A percentile compares a stretch with the other conserved stretches of the same genome.
Conservation (phyloP, 2,329 filamentous ascomycete genomes). For the Botrytis cinerea region DNA sequence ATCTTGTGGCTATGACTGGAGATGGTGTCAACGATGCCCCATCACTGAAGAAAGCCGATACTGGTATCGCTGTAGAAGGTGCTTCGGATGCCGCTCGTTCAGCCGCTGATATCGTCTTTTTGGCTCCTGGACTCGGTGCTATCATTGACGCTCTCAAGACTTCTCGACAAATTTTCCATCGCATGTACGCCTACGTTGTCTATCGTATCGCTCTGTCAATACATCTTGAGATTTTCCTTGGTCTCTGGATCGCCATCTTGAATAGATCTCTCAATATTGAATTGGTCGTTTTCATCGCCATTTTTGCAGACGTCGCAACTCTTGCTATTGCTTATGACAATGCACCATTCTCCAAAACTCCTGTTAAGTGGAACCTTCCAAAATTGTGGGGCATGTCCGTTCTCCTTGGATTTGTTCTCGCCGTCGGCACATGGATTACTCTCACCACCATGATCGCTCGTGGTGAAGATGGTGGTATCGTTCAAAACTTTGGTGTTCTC, state of each 20-base stretch:
- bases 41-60: conserved; percentile 93
- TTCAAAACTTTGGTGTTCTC: conserved; percentile 82
- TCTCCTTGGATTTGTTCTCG: conserved; percentile 77
- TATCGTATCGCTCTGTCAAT: conserved; percentile 92
- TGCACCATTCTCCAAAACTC: conserved; percentile 79
- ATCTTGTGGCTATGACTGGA: conserved; percentile 94
- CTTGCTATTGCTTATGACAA: conserved; percentile 93
- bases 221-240: conserved; percentile 88
- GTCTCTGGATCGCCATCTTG: conserved; percentile 86
- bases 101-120: conserved; percentile 90
- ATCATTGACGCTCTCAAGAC: conserved; percentile 94
- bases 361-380: conserved; percentile 93
- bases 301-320: conserved; percentile 91
- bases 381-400: conserved; percentile 94
- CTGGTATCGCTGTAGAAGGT: conserved; percentile 92
- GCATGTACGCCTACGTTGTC: conserved; percentile 95
- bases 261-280: conserved; percentile 84
- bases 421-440: conserved; percentile 83
- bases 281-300: conserved; percentile 89
- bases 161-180: conserved; percentile 92
- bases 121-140: conserved; percentile 85
- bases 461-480: conserved; percentile 74
- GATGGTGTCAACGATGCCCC: conserved; percentile 94
- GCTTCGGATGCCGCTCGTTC: conserved; percentile 88
- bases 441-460: conserved; percentile 78